Evolutionary conservation across 305 asterid species (phyloP), one percentile per base, ranked within the genome.

Genomic region (Euphrasia arctica): DNA sequence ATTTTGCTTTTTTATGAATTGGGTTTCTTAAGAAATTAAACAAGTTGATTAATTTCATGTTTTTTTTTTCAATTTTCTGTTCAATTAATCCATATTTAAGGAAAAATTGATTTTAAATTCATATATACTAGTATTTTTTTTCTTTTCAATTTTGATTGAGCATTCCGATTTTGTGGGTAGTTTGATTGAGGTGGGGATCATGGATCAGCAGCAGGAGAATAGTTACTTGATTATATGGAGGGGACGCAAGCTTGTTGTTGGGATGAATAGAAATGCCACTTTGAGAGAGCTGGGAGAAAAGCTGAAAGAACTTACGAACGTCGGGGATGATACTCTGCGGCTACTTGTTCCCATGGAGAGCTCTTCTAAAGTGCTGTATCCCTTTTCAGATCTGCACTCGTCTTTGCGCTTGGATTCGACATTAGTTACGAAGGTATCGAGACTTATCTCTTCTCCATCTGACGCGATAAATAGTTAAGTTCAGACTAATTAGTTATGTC

Each of bases 341-440:
- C 77, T 92, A 27, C 81, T 92, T 79, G 88, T 89, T 70, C 83
- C 91, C 28, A 34, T 62, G 32, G 78, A 80, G 67, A 89, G 79
- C 77, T 80, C 75, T 70, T 84, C 97, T 5, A 85, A 74, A 72
- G 54, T 89, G 79, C 27, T 89, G 11, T 84, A 85, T 66, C 98
- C 97, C 31, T 92, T 87, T 67, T 84, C 98, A 12, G 83, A 85
- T 55, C 90, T 85, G 60, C 96, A 92, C 68, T 82, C 93, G 3
- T 52, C 49, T 58, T 75, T 83, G 67, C 74, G 72, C 60, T 72
- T 92, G 89, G 86, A 84, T 49, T 70, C 78, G 32, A 75, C 83
- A 11, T 75, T 87, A 27, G 42, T 83, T 64, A 74, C 75, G 65
- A 72, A 89, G 96, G 98, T 91, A 69, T 34, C 9, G 9, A 4